Evolutionary conservation across 768 basidiomycete species (phyloP).

Genomic region (Pulveroboletus sp.): DNA sequence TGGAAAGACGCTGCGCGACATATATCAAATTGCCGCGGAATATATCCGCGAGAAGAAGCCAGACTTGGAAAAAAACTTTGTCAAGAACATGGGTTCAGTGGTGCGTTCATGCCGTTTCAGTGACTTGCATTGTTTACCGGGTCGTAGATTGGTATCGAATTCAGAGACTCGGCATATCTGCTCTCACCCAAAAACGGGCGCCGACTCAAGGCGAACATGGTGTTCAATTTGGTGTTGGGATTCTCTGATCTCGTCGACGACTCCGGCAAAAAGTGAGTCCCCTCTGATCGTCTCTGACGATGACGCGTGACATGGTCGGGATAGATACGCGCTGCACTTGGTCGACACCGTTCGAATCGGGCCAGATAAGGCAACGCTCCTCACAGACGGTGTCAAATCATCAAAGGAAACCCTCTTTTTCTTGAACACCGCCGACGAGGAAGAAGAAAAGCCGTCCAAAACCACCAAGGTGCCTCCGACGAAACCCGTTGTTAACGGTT

Average conservation of each 20-base stretch:
- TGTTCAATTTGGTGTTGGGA: constrained; percentile 79
- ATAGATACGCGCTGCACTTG: constrained; percentile 82
- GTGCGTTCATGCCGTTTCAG: constrained; percentile 41
- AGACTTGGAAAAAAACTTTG: constrained; percentile 77
- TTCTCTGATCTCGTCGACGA: constrained; percentile 79
- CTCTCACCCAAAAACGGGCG: constrained; percentile 78
- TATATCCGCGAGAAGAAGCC: constrained; percentile 76
- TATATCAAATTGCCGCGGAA: constrained; percentile 72
- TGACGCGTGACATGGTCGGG: not conserved
- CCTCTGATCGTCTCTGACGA: not conserved
- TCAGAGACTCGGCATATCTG: constrained; percentile 83
- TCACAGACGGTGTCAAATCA: constrained; percentile 83
- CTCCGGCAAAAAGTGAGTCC: constrained; percentile 69
- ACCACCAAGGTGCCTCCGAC: constrained; percentile 49
- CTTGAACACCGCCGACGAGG: constrained; percentile 55
- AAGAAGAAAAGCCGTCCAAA: constrained; percentile 55
- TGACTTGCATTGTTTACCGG: not conserved
- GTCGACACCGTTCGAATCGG: constrained; percentile 85
- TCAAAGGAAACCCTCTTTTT: constrained; percentile 88
- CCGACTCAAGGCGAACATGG: constrained; percentile 72
- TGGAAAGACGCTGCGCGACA: constrained; percentile 68
- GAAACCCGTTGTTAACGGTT: constrained; percentile 56
- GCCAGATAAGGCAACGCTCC: constrained; percentile 54
- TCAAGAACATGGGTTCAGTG: constrained; percentile 87
- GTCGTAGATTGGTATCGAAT: constrained; percentile 90